Conservation (phyloP, 164 flowering plant species). For the Magnolia sinica region DNA sequence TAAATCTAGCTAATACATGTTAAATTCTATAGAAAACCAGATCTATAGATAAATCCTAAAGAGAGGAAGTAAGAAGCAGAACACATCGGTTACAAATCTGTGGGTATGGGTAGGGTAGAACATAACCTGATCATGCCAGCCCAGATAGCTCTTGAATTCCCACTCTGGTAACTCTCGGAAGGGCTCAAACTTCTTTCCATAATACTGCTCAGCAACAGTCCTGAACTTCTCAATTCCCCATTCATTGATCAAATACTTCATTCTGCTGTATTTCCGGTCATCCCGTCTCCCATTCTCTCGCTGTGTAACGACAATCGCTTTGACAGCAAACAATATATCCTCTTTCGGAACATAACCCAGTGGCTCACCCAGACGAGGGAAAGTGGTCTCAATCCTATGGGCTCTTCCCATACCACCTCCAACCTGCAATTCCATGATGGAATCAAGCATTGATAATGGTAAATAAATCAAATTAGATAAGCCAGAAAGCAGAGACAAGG, state of each 20-base stretch:
- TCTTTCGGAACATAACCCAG: conserved; percentile 94
- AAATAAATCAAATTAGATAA: not conserved
- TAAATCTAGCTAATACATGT: not conserved
- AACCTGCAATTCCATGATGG: conserved; percentile 50
- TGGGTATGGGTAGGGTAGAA: not conserved
- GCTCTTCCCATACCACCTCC: conserved; percentile 99
- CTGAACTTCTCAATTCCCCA: conserved; percentile 99
- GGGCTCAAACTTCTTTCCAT: conserved; percentile 94
- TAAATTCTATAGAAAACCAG: not conserved
- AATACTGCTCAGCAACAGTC: conserved; percentile 82
- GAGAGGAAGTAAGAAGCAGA: not conserved
- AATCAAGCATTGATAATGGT: not conserved
- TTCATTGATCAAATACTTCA: conserved; percentile 85
- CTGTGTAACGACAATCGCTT: conserved; percentile 96
- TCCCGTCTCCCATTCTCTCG: conserved; percentile 97
- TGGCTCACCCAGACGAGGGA: conserved; percentile 91
- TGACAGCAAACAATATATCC: conserved; percentile 90
- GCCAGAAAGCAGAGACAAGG: not conserved
- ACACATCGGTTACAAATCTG: not conserved
- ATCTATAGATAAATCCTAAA: not conserved
- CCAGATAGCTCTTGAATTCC: conserved; percentile 92
- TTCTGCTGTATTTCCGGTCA: conserved; percentile 92
- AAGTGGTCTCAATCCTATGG: conserved; percentile 79
- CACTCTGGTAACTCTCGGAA: conserved; percentile 80
- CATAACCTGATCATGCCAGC: conserved; percentile 95